A percentile compares a stretch with the other conserved stretches of the same genome.
Evolutionary conservation across 306 rosid species (phyloP).

Genomic region (Lithocarpus polystachyus): DNA sequence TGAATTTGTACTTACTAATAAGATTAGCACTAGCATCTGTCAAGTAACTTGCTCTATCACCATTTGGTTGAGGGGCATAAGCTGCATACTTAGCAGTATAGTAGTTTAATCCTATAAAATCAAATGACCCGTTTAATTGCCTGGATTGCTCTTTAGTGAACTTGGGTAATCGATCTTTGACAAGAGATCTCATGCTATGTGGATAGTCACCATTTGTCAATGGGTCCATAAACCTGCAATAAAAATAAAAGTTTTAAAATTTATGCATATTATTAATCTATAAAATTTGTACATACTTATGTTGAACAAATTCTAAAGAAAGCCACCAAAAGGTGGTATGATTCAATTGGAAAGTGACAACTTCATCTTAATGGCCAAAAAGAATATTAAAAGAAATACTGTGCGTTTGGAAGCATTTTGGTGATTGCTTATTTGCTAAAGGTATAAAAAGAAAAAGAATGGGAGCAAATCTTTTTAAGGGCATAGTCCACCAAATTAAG

Average conservation of each 20-base stretch:
- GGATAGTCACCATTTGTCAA: conserved; percentile 59
- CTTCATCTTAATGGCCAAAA: too few relatives aligned
- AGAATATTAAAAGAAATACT: too few relatives aligned
- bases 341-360: too few relatives aligned
- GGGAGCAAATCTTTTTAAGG: too few relatives aligned
- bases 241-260: background rate
- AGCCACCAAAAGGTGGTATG: too few relatives aligned
- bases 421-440: too few relatives aligned
- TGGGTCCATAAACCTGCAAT: conserved; percentile 60
- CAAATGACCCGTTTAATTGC: conserved; percentile 47
- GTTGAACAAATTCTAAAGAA: too few relatives aligned
- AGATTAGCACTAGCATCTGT: conserved; percentile 36
- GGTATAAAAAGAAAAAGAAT: too few relatives aligned
- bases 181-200: conserved; percentile 33
- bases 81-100: conserved; percentile 49
- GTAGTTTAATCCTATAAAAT: conserved; percentile 64
- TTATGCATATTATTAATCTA: too few relatives aligned
- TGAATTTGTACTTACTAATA: conserved; percentile 26
- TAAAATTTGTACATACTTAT: too few relatives aligned
- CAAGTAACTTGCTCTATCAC: conserved; percentile 10
- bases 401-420: too few relatives aligned
- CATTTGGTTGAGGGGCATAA: conserved; percentile 15
- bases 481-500: too few relatives aligned
- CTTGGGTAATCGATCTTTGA: conserved; percentile 45
- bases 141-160: conserved; percentile 42